Conservation (phyloP, 768 basidiomycete genomes). For the Clathrus columnatus region DNA sequence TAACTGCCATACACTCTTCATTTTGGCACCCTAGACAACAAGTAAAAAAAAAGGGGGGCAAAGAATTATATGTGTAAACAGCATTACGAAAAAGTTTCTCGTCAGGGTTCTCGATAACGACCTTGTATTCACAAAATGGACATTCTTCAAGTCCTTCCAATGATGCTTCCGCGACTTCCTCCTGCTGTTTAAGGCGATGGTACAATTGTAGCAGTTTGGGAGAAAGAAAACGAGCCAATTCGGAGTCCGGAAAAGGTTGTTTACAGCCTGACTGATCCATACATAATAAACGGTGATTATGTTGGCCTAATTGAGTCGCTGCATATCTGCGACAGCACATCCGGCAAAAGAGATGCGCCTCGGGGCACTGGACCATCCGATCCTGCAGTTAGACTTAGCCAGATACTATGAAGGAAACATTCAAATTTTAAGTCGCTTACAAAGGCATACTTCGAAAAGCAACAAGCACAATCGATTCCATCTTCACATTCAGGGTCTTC, state of each 20-base stretch:
- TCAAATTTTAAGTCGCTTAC: constrained; percentile 32
- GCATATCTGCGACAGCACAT: constrained; percentile 64
- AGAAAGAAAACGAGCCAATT: constrained; percentile 60
- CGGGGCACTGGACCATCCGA: constrained; percentile 83
- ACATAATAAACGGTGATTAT: constrained; percentile 57
- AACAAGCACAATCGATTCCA: constrained; percentile 84
- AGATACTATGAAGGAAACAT: not conserved
- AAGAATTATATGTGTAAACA: constrained; percentile 25
- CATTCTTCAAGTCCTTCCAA: constrained; percentile 81
- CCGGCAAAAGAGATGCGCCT: constrained; percentile 80
- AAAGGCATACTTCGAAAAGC: constrained; percentile 64
- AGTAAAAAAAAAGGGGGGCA: not conserved
- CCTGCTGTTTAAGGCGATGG: constrained; percentile 64
- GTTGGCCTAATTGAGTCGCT: constrained; percentile 54
- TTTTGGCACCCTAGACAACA: constrained; percentile 39
- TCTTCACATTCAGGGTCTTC: constrained; percentile 40
- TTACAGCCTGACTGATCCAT: constrained; percentile 76
- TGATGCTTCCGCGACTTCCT: constrained; percentile 71
- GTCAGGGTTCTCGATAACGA: constrained; percentile 59
- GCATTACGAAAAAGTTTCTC: constrained; percentile 59
- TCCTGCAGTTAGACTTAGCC: constrained; percentile 37
- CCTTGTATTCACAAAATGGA: constrained; percentile 84
- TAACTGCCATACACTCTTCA: constrained; percentile 63
- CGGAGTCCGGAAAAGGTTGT: constrained; percentile 55
- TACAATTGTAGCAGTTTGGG: constrained; percentile 61